Base-by-base conservation (phyloP, 257 asterid species). In the Jacaranda copaia region DNA sequence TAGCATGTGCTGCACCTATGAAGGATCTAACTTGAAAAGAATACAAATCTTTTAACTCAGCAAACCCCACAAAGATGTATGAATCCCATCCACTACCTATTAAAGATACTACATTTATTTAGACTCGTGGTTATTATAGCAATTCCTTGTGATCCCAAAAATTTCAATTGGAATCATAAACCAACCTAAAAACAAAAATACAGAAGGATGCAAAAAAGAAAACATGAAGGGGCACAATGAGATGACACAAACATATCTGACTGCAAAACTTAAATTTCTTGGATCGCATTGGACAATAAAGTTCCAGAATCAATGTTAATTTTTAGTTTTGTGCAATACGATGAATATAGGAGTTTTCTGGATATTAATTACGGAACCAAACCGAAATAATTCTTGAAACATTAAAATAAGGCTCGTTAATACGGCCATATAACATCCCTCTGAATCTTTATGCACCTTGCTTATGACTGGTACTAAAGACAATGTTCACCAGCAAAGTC, bases 281-380 rank as follows among this genome's bases (percentile, higher is more conserved):
- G 55, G 32, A 25, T 25, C 2, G 32, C 32, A 0, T 25, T 25
- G 19, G 36, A 45, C 7, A 14, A 19, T 15, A 73, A 18, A 16
- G 56, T 55, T 65, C 16, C 10, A 36, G 55, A 11, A 38, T 3
- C 16, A 52, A 36, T n/a, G 7, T n/a, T 9, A 43, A 68, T 48
- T 46, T 18, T 73, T 49, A 59, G 70, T 63, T 14, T 35, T 25
- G 69, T 2, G 38, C 43, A 39, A 59, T 15, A 18, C 9, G 63
- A 15, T 74, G 65, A 71, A 70, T 38, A 16, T 32, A 61, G 18
- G 40, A 32, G 55, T 15, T 35, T 40, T 73, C 46, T n/a, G 32
- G 42, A 60, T 45, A 18, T 15, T 20, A n/a, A 9, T 38, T 18
- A 52, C 16, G 73, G 36, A 16, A 38, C 43, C 36, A 70, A 51